These are phyloP conservation scores for Psilocybe cyanescens DNA, from an alignment of 768 basidiomycete species.

Conservation along the genomic window DNA sequence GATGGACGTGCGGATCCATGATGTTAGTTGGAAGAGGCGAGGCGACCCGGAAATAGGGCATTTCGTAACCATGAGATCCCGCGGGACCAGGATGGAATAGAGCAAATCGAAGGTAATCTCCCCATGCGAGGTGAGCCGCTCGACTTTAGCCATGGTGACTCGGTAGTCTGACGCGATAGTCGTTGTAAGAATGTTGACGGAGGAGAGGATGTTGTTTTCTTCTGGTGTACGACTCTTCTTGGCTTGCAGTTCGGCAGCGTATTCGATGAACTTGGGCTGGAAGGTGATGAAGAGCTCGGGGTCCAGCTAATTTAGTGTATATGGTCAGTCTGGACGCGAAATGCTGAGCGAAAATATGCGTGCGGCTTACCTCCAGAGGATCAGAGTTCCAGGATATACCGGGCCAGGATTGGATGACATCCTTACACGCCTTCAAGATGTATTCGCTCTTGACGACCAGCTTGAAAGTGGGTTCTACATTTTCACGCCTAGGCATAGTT, in stretches of 20 bases:
- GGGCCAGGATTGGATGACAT: slow-evolving; percentile 59
- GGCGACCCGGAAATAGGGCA: slow-evolving; percentile 59
- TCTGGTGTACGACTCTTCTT: slow-evolving; percentile 41
- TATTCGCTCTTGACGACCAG: slow-evolving; percentile 62
- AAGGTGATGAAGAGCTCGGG: slow-evolving; percentile 61
- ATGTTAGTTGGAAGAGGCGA: slow-evolving; percentile 50
- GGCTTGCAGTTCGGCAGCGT: slow-evolving; percentile 40
- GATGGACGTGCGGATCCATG: slow-evolving; percentile 37
- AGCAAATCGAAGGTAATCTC: slow-evolving; percentile 64
- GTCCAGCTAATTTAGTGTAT: slow-evolving; percentile 42
- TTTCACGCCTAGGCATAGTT: slow-evolving; percentile 44
- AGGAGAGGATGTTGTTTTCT: slow-evolving; percentile 46
- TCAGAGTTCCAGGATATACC: slow-evolving; percentile 66
- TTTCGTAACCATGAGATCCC: slow-evolving; percentile 50
- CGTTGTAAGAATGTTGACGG: slow-evolving; percentile 52
- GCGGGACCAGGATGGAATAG: slow-evolving; percentile 58
- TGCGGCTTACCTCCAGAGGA: slow-evolving; percentile 50
- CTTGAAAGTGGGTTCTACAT: slow-evolving; percentile 48
- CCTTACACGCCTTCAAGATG: slow-evolving; percentile 59
- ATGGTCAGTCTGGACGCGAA: neutral
- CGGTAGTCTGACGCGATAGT: slow-evolving; percentile 55
- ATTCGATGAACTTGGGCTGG: slow-evolving; percentile 47
- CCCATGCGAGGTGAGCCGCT: slow-evolving; percentile 50
- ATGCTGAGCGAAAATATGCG: neutral
- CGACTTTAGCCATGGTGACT: slow-evolving; percentile 47